Base-by-base conservation (phyloP, 495 filamentous ascomycete genomes). In the Penicillium herquei region DNA sequence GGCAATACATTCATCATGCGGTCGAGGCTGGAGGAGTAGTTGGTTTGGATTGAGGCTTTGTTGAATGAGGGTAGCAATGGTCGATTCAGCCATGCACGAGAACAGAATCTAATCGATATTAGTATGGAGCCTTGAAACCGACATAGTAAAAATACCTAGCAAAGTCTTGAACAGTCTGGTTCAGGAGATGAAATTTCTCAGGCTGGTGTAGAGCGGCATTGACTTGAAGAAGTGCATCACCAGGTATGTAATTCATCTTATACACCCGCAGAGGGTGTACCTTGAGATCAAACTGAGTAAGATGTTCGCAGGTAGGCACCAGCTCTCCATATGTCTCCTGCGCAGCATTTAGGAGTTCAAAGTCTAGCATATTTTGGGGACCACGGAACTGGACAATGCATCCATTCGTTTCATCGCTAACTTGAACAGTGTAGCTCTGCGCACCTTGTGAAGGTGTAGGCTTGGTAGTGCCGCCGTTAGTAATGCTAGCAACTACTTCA, bases 401-500 rank as follows among this genome's bases (percentile, higher is more conserved):
- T 1, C 3, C 12, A 21, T 44, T 26, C 3, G 11, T 41, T 16
- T 12, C 49, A 51, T 41, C 16, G n/a, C 12, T 6, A 31, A 51
- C 5, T 31, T 51, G 35, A 13, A 51, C 49, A 8, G 32, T 39
- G 10, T 51, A 51, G 33, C 49, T 51, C 49, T 51, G 49, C 32
- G 18, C 49, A 18, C 49, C 49, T 51, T 39, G 49, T 18, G 41
- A 2, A 12, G 37, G 35, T 39, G 49, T 41, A 11, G 34, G 49
- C 17, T 41, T 51, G n/a, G 41, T 14, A 18, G 35, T 39, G 31
- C 34, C 17, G 17, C 14, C 48, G 33, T 16, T 21, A 40, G 48
- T 13, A 39, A 51, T 51, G 14, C 1, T 40, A 51, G 48, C 26
- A 39, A 16, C 31, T 39, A 51, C 11, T 16, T 51, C 33, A 17